phyloP scores from a whole-genome alignment of 2,329 filamentous ascomycete species.

The Fusarium caatingaense region DNA sequence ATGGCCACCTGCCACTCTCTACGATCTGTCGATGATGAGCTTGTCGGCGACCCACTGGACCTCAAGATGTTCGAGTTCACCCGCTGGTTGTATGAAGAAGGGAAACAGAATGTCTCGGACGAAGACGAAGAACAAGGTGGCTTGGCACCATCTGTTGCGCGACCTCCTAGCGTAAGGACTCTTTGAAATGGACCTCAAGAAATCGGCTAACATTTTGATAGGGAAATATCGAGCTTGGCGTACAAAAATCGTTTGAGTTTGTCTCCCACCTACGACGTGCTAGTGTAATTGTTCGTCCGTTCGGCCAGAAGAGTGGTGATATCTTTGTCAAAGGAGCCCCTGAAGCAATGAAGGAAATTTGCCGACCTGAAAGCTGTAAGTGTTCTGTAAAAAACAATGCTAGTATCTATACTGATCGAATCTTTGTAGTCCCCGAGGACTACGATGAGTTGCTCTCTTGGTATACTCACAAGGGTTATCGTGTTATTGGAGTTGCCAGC shows the following conservation, averaged over 20 bases:
- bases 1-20: conserved; percentile 99
- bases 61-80: conserved; percentile 99
- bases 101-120: conserved; percentile 73
- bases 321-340: conserved; percentile 97
- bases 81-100: conserved; percentile 91
- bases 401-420: conserved; percentile 34
- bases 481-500: conserved; percentile 94
- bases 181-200: conserved; percentile 50
- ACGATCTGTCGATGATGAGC: conserved; percentile 84
- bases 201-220: conserved; percentile 35
- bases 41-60: conserved; percentile 93
- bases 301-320: conserved; percentile 84
- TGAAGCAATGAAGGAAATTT: conserved; percentile 96
- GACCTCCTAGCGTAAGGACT: conserved; percentile 72
- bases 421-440: conserved; percentile 75
- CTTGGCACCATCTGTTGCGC: conserved; percentile 87
- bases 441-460: conserved; percentile 90
- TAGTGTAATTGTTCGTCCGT: conserved; percentile 91
- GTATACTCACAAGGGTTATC: conserved; percentile 96
- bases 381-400: conserved; percentile 20
- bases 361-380: conserved; percentile 81
- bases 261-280: conserved; percentile 91
- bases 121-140: conserved; percentile 80
- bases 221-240: conserved; percentile 82
- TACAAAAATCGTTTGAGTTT: conserved; percentile 93